Percentiles rank a stretch among this genome's conserved stretches.
Conservation (phyloP, 108 stramenopile species). For the Aurantiochytrium sp. region DNA sequence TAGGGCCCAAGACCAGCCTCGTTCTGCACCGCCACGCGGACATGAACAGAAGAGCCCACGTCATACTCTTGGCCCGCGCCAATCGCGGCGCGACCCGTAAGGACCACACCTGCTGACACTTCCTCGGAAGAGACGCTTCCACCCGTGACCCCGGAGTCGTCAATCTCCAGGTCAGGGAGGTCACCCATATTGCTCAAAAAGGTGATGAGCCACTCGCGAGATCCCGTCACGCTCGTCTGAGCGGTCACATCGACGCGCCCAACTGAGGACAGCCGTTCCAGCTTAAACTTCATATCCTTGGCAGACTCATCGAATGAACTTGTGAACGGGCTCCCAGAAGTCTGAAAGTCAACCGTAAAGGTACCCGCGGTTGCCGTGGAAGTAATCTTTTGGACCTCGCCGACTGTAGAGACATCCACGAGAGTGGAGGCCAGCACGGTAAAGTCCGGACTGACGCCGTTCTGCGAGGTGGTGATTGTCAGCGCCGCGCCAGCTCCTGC, state of each 20-base stretch:
- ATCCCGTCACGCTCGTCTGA: not conserved
- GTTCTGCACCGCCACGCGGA: not conserved
- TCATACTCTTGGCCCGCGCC: not conserved
- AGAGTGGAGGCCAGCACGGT: not conserved
- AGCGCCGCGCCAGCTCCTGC: not conserved
- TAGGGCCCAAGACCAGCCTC: not conserved
- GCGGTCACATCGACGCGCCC: conserved; percentile 33
- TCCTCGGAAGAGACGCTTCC: not conserved
- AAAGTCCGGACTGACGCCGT: not conserved
- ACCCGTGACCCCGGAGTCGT: not conserved
- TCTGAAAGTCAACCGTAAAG: conserved; percentile 7
- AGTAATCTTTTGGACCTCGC: not conserved
- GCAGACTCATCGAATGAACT: conserved; percentile 7
- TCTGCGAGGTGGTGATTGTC: not conserved
- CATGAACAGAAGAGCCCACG: not conserved
- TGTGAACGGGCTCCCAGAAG: not conserved
- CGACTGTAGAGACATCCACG: not conserved
- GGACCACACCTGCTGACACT: not conserved
- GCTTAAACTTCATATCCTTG: conserved; percentile 40
- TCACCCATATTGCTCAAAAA: conserved; percentile 45
- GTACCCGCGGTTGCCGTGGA: not conserved
- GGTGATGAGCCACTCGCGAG: conserved; percentile 43
- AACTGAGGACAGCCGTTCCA: conserved; percentile 35
- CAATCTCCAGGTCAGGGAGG: conserved; percentile 42
- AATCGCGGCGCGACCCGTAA: not conserved